Conservation (phyloP, 768 basidiomycete genomes). For the Leucocoprinus sp. region DNA sequence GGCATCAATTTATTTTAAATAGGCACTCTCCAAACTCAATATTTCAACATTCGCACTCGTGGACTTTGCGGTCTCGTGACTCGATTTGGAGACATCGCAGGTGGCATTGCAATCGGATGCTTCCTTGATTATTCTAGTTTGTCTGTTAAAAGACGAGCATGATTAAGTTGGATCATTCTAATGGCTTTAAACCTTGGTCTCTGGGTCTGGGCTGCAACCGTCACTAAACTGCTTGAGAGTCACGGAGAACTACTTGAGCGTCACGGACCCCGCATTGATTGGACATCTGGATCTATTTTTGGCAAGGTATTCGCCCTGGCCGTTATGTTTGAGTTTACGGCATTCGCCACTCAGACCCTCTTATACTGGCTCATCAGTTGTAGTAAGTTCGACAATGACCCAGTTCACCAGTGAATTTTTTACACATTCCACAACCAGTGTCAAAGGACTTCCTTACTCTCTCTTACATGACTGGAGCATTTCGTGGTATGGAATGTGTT, state of each 20-base stretch:
- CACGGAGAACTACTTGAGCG: conserved; percentile 23
- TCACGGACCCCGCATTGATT: conserved; percentile 23
- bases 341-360: conserved; percentile 26
- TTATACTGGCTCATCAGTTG: conserved; percentile 26
- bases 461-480: conserved; percentile 26
- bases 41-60: conserved; percentile 24
- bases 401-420: background rate
- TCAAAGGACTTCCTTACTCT: conserved; percentile 25
- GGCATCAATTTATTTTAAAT: background rate
- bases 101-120: conserved; percentile 23
- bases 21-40: conserved; percentile 26
- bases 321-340: conserved; percentile 24
- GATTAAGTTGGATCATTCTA: conserved; percentile 21
- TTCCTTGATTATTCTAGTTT: conserved; percentile 23
- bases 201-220: conserved; percentile 25
- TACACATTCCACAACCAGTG: conserved; percentile 15
- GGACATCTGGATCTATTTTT: conserved; percentile 22
- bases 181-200: conserved; percentile 24
- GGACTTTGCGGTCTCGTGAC: conserved; percentile 23
- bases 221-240: conserved; percentile 24
- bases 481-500: conserved; percentile 25
- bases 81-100: conserved; percentile 22
- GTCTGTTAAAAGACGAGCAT: conserved; percentile 23
- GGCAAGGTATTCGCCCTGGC: conserved; percentile 23
- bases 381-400: conserved; percentile 15